Base-by-base conservation (phyloP, 2,329 filamentous ascomycete genomes). In the Elsinoe fawcettii region DNA sequence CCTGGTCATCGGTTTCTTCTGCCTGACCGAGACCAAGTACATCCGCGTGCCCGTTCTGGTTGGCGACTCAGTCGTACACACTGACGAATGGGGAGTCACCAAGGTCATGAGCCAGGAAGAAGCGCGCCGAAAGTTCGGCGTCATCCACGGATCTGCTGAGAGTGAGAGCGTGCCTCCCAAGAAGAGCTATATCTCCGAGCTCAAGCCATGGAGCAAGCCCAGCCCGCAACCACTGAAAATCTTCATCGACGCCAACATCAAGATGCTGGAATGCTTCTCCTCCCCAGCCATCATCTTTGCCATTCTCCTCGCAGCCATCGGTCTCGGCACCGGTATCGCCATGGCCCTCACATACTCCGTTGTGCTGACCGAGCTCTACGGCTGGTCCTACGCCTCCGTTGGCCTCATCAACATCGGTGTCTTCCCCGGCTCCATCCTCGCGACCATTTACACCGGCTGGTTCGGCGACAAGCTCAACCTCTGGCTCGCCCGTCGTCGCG, bases 21-120 rank as follows among this genome's bases (percentile, higher is more conserved):
- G 69, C 56, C 62, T 71, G 56, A 69, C 77, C 58, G 69, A 80
- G 68, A 68, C 73, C 0, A 64, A 66, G 18, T 75, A 70, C 59
- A 60, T 66, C n/a, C 69, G 72, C 1, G 66, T 66, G 0, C 64
- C 69, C 0, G 64, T 67, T n/a, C 63, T 65, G 1, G 23, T 71
- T 9, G 65, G 72, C 30, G 71, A 69, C 0, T 67, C 67, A 5
- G 60, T 73, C 8, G 62, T 73, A 1, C 57, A 71, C 25, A 74
- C 72, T 0, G 73, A 73, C 55, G 68, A 72, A 34, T 74, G 71
- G 54, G 69, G 70, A 1, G 69, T 72, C 8, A 74, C 72, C 0
- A 66, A 63, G 1, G 60, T 72, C 44, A 62, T 74, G 2, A 57
- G 63, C 0, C 69, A 67, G 9, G 58, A 63, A 2, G 68, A 73